These are phyloP conservation scores for Sphagnum fallax DNA, from an alignment of 228 moss, liverwort and hornwort genomes.

Conservation along the genomic window DNA sequence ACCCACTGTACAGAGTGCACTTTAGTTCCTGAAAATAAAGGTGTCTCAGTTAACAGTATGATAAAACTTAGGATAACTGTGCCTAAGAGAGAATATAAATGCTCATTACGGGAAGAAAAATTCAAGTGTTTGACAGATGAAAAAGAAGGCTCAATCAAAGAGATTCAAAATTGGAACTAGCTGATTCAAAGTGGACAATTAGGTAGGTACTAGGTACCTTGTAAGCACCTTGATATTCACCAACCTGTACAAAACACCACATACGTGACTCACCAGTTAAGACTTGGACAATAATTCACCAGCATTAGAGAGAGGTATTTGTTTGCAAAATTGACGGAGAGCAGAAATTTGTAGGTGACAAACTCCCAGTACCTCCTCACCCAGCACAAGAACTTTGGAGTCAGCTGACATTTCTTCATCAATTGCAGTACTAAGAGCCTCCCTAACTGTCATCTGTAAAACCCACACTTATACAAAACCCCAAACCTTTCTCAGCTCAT, in stretches of 20 bases:
- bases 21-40: not conserved
- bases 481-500: no score
- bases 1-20: no score
- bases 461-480: not conserved
- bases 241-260: slow-evolving; percentile 24
- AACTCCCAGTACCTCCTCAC: slow-evolving; percentile 37
- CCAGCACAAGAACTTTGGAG: slow-evolving; percentile 35
- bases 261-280: not conserved
- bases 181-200: no score
- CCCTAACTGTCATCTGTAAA: slow-evolving; percentile 16
- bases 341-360: not conserved
- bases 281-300: not conserved
- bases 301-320: not conserved
- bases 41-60: not conserved
- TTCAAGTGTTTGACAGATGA: no score
- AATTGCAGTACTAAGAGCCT: slow-evolving; percentile 46
- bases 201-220: slow-evolving; percentile 24
- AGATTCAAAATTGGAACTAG: no score
- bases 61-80: not conserved
- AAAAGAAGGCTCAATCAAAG: no score
- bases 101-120: not conserved
- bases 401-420: slow-evolving; percentile 55
- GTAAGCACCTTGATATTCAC: slow-evolving; percentile 72
- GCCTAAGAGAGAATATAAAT: not conserved
- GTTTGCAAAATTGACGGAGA: not conserved